Evolutionary conservation across 352 stramenopile genomes (phyloP).

Genomic region (Pythium aquatile): DNA sequence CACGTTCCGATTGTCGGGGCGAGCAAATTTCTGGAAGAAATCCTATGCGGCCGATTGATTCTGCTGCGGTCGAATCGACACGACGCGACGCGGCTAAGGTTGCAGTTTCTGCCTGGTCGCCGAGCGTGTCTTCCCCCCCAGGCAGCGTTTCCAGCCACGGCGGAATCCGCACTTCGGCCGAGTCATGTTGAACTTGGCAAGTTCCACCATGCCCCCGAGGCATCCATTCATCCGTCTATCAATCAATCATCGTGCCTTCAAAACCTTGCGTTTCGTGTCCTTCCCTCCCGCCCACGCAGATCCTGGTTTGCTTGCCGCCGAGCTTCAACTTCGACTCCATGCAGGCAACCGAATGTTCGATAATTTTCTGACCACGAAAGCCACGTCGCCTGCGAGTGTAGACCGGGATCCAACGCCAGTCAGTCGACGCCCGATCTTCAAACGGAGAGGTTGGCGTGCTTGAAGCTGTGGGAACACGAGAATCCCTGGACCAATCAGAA

Average conservation of each 20-base stretch:
- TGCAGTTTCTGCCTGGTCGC: conserved; percentile 10
- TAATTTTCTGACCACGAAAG: conserved; percentile 17
- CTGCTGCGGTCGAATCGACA: too few species aligned
- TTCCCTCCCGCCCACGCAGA: neutral
- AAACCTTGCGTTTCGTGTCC: conserved; percentile 4
- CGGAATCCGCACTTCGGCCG: neutral
- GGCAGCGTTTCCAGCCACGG: neutral
- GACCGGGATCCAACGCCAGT: conserved; percentile 1
- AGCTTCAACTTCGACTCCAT: conserved; percentile 9
- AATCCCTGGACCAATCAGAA: conserved; percentile 20
- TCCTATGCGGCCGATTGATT: neutral
- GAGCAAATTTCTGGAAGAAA: neutral
- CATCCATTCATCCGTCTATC: neutral
- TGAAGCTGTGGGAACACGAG: conserved; percentile 23
- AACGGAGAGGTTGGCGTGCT: conserved; percentile 4
- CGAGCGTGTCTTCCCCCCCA: neutral
- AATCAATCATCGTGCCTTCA: neutral
- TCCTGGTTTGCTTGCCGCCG: neutral
- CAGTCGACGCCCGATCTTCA: conserved; percentile 20
- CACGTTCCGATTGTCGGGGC: neutral
- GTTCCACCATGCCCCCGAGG: neutral
- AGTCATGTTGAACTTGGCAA: neutral
- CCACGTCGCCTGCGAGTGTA: conserved; percentile 9
- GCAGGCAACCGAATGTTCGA: conserved; percentile 9
- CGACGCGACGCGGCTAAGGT: neutral